Conservation (phyloP, 768 basidiomycete genomes). For the Pisolithus marmoratus region DNA sequence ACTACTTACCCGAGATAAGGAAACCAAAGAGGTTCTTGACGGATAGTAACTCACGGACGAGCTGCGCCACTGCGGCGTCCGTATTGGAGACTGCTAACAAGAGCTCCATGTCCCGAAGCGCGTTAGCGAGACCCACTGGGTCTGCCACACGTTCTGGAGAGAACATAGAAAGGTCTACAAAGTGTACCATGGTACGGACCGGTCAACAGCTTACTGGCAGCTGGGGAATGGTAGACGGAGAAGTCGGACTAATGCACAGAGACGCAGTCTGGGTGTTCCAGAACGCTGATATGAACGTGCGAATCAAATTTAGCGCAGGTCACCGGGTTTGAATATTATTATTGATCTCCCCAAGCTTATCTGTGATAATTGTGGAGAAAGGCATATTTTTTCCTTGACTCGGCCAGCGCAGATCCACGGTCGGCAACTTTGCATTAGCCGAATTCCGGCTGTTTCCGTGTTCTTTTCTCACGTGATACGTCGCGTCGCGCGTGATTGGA, state of each 20-base stretch:
- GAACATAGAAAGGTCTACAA: constrained; percentile 15
- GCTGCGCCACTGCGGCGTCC: constrained; percentile 11
- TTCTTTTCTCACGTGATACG: no score
- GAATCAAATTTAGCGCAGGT: no score
- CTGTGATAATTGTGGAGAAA: no score
- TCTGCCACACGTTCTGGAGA: constrained; percentile 12
- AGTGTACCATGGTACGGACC: not conserved
- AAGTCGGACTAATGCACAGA: not conserved
- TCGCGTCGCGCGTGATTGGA: no score
- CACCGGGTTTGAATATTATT: no score
- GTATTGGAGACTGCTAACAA: constrained; percentile 20
- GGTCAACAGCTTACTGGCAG: not conserved
- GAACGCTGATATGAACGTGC: no score
- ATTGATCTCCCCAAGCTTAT: no score
- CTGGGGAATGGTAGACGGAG: not conserved
- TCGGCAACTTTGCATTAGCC: no score
- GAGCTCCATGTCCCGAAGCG: constrained; percentile 13
- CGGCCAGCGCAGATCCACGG: no score
- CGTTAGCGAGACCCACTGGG: constrained; percentile 13
- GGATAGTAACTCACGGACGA: constrained; percentile 24
- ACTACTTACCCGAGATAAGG: constrained; percentile 24
- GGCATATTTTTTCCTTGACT: no score
- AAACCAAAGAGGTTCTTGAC: constrained; percentile 23
- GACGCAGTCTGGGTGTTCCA: no score
- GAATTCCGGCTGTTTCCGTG: no score